Evolutionary conservation across 2,329 filamentous ascomycete species (phyloP).

Genomic region (Stemphylium beticola): DNA sequence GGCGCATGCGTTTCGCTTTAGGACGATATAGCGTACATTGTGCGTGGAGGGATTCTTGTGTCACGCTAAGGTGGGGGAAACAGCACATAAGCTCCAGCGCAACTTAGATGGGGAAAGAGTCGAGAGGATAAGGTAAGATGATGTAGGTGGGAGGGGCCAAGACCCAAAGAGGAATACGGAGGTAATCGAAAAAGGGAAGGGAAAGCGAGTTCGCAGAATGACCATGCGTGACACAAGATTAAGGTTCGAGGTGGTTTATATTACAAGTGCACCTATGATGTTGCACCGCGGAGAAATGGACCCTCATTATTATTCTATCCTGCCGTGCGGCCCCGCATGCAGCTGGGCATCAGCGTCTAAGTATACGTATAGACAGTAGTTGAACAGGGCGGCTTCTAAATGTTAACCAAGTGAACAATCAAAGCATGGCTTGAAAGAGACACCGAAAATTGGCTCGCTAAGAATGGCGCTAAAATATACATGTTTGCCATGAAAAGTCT

Average conservation of each 20-base stretch:
- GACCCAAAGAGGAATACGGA: not conserved
- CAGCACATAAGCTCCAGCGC: not conserved
- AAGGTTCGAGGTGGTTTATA: not conserved
- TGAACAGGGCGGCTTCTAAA: too few species aligned
- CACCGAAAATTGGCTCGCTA: too few species aligned
- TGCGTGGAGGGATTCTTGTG: not conserved
- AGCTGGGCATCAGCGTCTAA: not conserved
- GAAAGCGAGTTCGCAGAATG: not conserved
- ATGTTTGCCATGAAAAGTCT: not conserved
- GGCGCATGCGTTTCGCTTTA: not conserved
- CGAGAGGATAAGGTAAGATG: not conserved
- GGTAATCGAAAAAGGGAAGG: not conserved
- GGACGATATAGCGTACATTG: not conserved
- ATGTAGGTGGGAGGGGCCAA: not conserved
- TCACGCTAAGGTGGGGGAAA: not conserved
- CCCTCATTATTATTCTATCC: not conserved
- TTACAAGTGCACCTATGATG: slow-evolving; percentile 14
- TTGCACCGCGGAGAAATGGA: not conserved
- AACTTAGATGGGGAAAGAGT: not conserved
- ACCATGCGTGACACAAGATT: not conserved
- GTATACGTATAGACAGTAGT: too few species aligned
- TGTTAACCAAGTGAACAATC: too few species aligned
- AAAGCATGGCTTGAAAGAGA: too few species aligned
- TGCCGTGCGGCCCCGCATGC: slow-evolving; percentile 1
- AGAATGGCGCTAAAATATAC: slow-evolving; percentile 9